phyloP scores from a whole-genome alignment of 2,329 filamentous ascomycete genomes.

The Didymella sp. region DNA sequence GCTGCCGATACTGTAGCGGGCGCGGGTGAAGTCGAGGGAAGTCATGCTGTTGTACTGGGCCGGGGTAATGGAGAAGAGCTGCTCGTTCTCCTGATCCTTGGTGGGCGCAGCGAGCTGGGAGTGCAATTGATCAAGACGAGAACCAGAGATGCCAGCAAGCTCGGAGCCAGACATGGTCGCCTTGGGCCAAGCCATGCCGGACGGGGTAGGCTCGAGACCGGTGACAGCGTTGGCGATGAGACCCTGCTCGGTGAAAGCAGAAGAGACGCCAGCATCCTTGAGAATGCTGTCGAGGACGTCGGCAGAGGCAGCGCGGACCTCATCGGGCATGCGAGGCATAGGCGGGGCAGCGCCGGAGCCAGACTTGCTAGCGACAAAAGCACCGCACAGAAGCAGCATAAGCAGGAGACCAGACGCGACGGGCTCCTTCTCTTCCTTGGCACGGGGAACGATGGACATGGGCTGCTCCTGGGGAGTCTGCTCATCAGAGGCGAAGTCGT shows the following conservation, averaged over 20 bases:
- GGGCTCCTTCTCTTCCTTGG: constrained; percentile 60
- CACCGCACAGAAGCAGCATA: constrained; percentile 96
- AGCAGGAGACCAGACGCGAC: constrained; percentile 84
- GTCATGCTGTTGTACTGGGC: constrained; percentile 88
- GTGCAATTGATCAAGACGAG: constrained; percentile 51
- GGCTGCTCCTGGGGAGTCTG: constrained; percentile 46
- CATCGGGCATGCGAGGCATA: constrained; percentile 79
- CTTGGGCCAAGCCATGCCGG: constrained; percentile 49
- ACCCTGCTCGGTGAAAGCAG: constrained; percentile 46
- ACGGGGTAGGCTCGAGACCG: constrained; percentile 49
- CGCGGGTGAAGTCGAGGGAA: constrained; percentile 72
- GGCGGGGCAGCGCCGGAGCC: constrained; percentile 72
- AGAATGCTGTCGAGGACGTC: constrained; percentile 80
- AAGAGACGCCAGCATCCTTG: constrained; percentile 74
- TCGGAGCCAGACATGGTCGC: constrained; percentile 47
- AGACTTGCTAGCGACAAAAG: constrained; percentile 90
- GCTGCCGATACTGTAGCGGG: constrained; percentile 58
- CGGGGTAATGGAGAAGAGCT: constrained; percentile 84
- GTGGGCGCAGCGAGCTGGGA: constrained; percentile 64
- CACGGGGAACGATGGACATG: constrained; percentile 52
- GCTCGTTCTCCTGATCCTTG: constrained; percentile 85
- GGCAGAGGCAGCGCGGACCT: constrained; percentile 79
- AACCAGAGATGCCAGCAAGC: constrained; percentile 46
- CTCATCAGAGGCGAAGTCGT: constrained; percentile 70
- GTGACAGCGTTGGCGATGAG: constrained; percentile 62